phyloP scores from a whole-genome alignment of 768 basidiomycete genomes.

The Boletus rufocinnamomeus region DNA sequence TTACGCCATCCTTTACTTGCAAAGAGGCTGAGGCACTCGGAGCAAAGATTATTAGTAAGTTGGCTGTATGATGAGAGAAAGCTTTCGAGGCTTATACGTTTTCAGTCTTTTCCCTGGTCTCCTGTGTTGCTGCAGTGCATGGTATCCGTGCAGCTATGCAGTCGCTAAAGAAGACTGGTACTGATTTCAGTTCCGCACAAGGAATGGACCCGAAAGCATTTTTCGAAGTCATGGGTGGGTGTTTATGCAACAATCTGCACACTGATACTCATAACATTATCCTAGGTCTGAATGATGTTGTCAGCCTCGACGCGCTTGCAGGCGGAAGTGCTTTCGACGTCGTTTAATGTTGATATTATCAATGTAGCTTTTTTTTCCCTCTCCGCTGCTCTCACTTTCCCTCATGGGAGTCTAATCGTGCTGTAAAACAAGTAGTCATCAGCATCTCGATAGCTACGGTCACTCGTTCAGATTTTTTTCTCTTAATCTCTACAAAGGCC shows the following conservation, averaged over 20 bases:
- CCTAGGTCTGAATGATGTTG: constrained; percentile 53
- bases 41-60: constrained; percentile 76
- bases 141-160: constrained; percentile 79
- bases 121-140: constrained; percentile 75
- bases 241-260: neutral
- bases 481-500: constrained; percentile 25
- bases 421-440: constrained; percentile 26
- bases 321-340: constrained; percentile 60
- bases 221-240: constrained; percentile 74
- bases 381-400: neutral
- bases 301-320: constrained; percentile 55
- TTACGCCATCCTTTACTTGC: constrained; percentile 73
- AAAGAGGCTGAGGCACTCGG: constrained; percentile 68
- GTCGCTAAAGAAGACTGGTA: constrained; percentile 74
- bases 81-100: neutral
- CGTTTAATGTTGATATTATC: constrained; percentile 38
- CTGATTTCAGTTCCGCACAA: constrained; percentile 59
- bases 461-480: constrained; percentile 25
- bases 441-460: constrained; percentile 17
- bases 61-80: neutral
- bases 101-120: constrained; percentile 73
- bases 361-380: neutral
- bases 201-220: constrained; percentile 80
- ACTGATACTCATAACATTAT: neutral
- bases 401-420: constrained; percentile 9